Evolutionary conservation across 108 stramenopile genomes (phyloP), one percentile per base, ranked within the genome.

Genomic region (Discostella pseudostelligera): DNA sequence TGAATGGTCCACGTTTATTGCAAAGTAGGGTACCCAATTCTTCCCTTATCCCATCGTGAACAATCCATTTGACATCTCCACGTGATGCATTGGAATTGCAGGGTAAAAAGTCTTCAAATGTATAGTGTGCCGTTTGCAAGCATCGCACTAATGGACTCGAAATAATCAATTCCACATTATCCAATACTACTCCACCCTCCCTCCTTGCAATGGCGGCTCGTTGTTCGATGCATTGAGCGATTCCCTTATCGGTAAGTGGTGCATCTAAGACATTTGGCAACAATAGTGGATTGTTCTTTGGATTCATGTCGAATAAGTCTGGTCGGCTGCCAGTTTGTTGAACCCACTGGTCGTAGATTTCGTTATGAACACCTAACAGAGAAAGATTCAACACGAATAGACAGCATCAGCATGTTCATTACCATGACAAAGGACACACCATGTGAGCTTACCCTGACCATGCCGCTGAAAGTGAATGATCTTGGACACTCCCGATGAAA

Each of bases 201-300:
- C n/a, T n/a, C n/a, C n/a, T n/a, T n/a, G n/a, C n/a, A n/a, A n/a
- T n/a, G n/a, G 75, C 58, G n/a, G 25, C 25, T 29, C 67, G 58
- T 61, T 84, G 84, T 21, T 87, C 57, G 20, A 56, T 11, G 22
- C 74, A 59, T 62, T 92, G 86, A 44, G 76, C 53, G 4, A 84
- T 78, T 24, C 91, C 90, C 63, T 89, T 92, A 35, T 82, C 61
- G 32, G 91, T 92, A 17, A 92, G 59, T 26, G 87, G 87, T 17
- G 91, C 86, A 70, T 92, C 91, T 19, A 84, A 40, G 17, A 87
- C 73, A 37, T 84, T 74, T 0, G 86, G 81, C 74, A 79, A 65
- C 21, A 78, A 53, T 43, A 89, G 81, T 13, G 88, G 91, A 59
- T 92, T 92, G 6, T 75, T 72, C 22, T 48, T 35, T 28, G 79